These are phyloP conservation scores for Aleurites moluccanus DNA, from an alignment of 441 rosid species.

Conservation along the genomic window DNA sequence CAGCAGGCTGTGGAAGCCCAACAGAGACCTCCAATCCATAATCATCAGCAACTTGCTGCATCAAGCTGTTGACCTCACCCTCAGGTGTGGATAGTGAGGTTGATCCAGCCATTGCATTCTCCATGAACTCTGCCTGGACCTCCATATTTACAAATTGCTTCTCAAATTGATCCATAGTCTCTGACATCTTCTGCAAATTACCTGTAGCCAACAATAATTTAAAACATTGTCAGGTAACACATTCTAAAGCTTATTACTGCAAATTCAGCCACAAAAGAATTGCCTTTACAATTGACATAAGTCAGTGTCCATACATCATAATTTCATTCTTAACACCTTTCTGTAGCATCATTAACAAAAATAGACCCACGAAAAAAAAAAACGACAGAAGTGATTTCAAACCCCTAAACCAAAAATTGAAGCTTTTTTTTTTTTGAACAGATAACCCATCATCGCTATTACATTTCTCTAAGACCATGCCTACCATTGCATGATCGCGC, in stretches of 20 bases:
- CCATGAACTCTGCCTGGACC: slow-evolving; percentile 96
- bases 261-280: too few relatives aligned
- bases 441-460: too few relatives aligned
- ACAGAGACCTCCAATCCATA: slow-evolving; percentile 90
- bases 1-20: slow-evolving; percentile 88
- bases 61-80: slow-evolving; percentile 90
- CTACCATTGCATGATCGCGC: neutral
- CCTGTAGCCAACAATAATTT: slow-evolving; percentile 37
- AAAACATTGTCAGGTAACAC: neutral
- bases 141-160: slow-evolving; percentile 97
- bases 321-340: neutral
- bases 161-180: slow-evolving; percentile 91
- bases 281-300: neutral
- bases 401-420: neutral
- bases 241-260: too few relatives aligned
- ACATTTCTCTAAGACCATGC: neutral
- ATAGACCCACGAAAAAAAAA: neutral
- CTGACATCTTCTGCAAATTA: slow-evolving; percentile 91
- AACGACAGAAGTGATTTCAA: neutral
- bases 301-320: neutral
- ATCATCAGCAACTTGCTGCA: slow-evolving; percentile 95
- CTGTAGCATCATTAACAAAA: neutral
- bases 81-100: slow-evolving; percentile 89
- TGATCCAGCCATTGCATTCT: slow-evolving; percentile 95
- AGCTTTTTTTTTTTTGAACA: too few relatives aligned